Conservation (phyloP, 768 basidiomycete species). For the Pleurotus cornucopiae region DNA sequence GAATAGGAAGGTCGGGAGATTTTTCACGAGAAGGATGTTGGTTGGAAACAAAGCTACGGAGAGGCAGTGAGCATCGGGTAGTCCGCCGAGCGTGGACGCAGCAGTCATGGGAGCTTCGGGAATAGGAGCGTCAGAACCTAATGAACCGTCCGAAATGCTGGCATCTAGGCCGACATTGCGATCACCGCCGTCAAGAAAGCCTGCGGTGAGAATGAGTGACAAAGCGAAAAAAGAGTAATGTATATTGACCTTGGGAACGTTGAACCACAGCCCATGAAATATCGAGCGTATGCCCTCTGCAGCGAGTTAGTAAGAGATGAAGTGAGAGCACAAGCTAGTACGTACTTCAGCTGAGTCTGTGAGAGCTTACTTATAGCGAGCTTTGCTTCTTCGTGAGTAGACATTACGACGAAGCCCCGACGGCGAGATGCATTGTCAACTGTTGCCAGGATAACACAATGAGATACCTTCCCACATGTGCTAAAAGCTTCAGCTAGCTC, state of each 20-base stretch:
- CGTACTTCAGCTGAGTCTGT: slow-evolving; percentile 67
- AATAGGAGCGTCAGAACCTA: slow-evolving; percentile 18
- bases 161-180: slow-evolving; percentile 59
- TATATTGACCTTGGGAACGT: slow-evolving; percentile 64
- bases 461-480: slow-evolving; percentile 61
- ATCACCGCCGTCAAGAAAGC: slow-evolving; percentile 80
- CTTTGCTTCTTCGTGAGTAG: slow-evolving; percentile 65
- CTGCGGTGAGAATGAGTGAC: slow-evolving; percentile 26
- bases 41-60: slow-evolving; percentile 37
- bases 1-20: slow-evolving; percentile 65
- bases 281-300: slow-evolving; percentile 71
- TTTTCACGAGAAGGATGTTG: slow-evolving; percentile 53
- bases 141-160: slow-evolving; percentile 25
- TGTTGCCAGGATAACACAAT: slow-evolving; percentile 80
- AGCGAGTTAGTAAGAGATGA: slow-evolving; percentile 6
- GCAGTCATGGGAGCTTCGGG: slow-evolving; percentile 29
- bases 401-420: slow-evolving; percentile 83
- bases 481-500: slow-evolving; percentile 64
- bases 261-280: slow-evolving; percentile 88
- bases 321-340: neutral
- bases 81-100: slow-evolving; percentile 20
- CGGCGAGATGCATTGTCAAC: slow-evolving; percentile 81
- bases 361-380: slow-evolving; percentile 63
- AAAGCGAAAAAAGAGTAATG: neutral
- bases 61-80: slow-evolving; percentile 25